Evolutionary conservation across 306 rosid species (phyloP).

Genomic region (Citrullus amarus): DNA sequence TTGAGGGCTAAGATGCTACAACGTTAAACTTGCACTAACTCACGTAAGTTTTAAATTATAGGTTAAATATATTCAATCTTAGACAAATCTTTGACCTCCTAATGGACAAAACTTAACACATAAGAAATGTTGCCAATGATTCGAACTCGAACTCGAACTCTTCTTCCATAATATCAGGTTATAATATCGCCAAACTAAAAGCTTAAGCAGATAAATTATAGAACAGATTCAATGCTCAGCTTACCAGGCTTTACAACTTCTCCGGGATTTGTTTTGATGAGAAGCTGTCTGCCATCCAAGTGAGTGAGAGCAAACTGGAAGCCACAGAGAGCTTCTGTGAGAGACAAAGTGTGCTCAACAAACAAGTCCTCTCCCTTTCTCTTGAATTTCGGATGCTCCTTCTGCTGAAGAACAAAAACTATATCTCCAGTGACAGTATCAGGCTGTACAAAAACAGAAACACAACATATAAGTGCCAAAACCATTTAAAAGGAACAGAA

Average conservation of each 20-base stretch:
- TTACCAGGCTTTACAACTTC: slow-evolving; percentile 79
- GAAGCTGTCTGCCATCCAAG: slow-evolving; percentile 64
- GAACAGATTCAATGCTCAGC: not conserved
- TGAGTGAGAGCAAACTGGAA: slow-evolving; percentile 44
- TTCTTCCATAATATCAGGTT: not conserved
- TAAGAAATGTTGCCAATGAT: too few species aligned
- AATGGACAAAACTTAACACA: too few species aligned
- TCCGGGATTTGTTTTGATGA: slow-evolving; percentile 75
- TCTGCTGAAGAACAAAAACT: slow-evolving; percentile 64
- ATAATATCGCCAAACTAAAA: not conserved
- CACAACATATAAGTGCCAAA: not conserved
- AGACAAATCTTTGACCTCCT: too few species aligned
- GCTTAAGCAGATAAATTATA: not conserved
- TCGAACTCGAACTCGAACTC: not conserved
- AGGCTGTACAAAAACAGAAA: slow-evolving; percentile 38
- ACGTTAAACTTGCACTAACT: too few species aligned
- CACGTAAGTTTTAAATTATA: too few species aligned
- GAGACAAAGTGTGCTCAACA: slow-evolving; percentile 59
- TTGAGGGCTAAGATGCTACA: too few species aligned
- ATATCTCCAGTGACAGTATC: slow-evolving; percentile 72
- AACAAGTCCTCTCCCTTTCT: slow-evolving; percentile 65
- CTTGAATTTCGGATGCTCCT: slow-evolving; percentile 67
- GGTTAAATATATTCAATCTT: too few species aligned
- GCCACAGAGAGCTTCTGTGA: slow-evolving; percentile 63
- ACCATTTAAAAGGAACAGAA: not conserved